Evolutionary conservation across 768 basidiomycete species (phyloP).

Genomic region (Boletus rubroflammeus): DNA sequence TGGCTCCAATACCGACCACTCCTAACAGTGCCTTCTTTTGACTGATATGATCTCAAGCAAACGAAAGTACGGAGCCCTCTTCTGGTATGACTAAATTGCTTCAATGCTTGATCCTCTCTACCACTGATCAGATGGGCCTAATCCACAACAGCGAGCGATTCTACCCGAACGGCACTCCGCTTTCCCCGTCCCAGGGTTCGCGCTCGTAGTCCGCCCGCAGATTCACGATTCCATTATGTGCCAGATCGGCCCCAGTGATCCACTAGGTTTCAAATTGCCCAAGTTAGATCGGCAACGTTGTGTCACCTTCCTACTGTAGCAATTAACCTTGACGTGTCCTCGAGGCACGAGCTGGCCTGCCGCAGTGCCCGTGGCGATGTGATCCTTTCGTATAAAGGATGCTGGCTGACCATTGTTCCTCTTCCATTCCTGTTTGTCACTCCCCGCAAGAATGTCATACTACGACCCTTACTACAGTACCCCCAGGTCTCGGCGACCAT

Average conservation of each 20-base stretch:
- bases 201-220: background rate
- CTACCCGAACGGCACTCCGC: constrained; percentile 23
- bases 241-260: constrained; percentile 7
- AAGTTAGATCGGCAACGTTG: constrained; percentile 12
- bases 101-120: background rate
- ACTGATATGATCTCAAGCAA: background rate
- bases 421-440: constrained; percentile 9
- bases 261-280: constrained; percentile 22
- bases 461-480: constrained; percentile 39
- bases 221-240: constrained; percentile 1
- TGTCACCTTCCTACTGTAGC: constrained; percentile 13
- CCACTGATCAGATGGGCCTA: background rate
- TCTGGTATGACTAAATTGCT: background rate
- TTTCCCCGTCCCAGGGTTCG: constrained; percentile 8
- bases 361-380: constrained; percentile 14
- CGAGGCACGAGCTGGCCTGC: constrained; percentile 25
- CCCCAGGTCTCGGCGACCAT: constrained; percentile 32
- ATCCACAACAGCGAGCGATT: background rate
- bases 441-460: constrained; percentile 37
- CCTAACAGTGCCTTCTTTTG: constrained; percentile 11
- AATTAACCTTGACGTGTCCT: constrained; percentile 26
- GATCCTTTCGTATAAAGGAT: constrained; percentile 24
- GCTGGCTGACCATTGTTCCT: background rate
- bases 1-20: background rate
- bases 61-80: background rate